Evolutionary conservation across 495 filamentous ascomycete species (phyloP).

Genomic region (Penicillium atrosanguineum): DNA sequence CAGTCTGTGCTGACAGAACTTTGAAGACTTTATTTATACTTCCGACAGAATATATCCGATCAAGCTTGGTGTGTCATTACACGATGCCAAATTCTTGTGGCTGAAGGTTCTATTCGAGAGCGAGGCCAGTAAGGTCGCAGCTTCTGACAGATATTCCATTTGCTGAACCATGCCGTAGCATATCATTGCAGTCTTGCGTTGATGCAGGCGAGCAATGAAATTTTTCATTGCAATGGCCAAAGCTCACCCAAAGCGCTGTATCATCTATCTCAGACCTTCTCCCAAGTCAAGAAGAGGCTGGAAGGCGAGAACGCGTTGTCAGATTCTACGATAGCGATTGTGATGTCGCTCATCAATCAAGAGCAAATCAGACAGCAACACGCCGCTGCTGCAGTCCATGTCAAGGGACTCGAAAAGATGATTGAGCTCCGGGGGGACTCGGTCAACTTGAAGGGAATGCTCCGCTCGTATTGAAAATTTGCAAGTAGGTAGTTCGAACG

Average conservation of each 20-base stretch:
- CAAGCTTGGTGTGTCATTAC: conserved; percentile 18
- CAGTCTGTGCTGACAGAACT: neutral
- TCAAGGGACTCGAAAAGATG: conserved; percentile 18
- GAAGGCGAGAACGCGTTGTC: conserved; percentile 19
- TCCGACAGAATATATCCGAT: conserved; percentile 17
- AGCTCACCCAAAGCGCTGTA: conserved; percentile 19
- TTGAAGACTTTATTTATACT: conserved; percentile 3
- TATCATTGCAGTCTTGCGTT: conserved; percentile 20
- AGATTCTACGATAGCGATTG: conserved; percentile 18
- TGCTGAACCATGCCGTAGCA: conserved; percentile 3
- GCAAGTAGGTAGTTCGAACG: conserved; percentile 21
- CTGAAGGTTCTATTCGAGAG: conserved; percentile 18
- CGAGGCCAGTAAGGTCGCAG: conserved; percentile 15
- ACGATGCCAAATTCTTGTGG: conserved; percentile 21
- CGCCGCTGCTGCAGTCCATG: conserved; percentile 18
- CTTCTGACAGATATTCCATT: neutral
- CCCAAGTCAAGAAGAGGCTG: conserved; percentile 13
- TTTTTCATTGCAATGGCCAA: conserved; percentile 10
- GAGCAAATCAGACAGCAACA: conserved; percentile 17
- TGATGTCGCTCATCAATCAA: conserved; percentile 18
- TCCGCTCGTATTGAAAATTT: conserved; percentile 16
- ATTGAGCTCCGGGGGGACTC: conserved; percentile 24
- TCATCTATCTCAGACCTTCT: conserved; percentile 23
- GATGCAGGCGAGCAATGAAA: conserved; percentile 24
- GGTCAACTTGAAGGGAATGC: conserved; percentile 17